phyloP scores from a whole-genome alignment of 805 yeast genomes.

The Suhomyces sp. region DNA sequence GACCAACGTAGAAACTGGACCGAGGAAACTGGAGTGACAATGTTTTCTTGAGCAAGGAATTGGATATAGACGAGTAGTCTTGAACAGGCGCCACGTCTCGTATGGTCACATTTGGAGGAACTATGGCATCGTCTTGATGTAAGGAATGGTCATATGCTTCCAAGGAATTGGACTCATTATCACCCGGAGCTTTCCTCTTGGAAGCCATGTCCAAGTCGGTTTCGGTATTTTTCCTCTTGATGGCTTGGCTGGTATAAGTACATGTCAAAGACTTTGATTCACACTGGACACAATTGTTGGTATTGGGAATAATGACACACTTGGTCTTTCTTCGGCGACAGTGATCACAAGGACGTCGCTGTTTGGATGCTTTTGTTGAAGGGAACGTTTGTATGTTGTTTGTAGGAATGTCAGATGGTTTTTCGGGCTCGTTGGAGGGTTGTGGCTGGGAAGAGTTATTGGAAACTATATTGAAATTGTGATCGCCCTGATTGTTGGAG shows the following conservation, averaged over 20 bases:
- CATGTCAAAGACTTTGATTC: conserved; percentile 72
- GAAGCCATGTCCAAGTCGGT: conserved; percentile 7
- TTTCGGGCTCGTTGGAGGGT: not conserved
- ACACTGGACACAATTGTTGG: conserved; percentile 70
- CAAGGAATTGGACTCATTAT: conserved; percentile 2
- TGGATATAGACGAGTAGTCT: conserved; percentile 62
- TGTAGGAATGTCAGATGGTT: not conserved
- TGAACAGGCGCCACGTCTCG: conserved; percentile 59
- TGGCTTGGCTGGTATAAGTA: conserved; percentile 62
- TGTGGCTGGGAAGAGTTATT: not conserved
- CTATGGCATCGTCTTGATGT: conserved; percentile 14
- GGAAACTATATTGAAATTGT: not conserved
- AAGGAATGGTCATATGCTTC: conserved; percentile 1
- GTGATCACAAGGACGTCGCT: conserved; percentile 73
- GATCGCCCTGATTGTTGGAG: not conserved
- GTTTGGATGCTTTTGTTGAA: conserved; percentile 25
- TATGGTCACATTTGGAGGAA: conserved; percentile 43
- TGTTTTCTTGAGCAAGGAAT: conserved; percentile 64
- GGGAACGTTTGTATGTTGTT: not conserved
- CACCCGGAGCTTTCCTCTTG: conserved; percentile 14
- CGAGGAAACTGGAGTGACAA: conserved; percentile 82
- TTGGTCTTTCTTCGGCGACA: conserved; percentile 78
- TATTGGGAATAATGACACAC: conserved; percentile 66
- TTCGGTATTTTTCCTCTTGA: conserved; percentile 32
- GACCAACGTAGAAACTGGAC: conserved; percentile 84